Evolutionary conservation across 805 yeast species (phyloP).

Genomic region (Yamadazyma kitorensis): DNA sequence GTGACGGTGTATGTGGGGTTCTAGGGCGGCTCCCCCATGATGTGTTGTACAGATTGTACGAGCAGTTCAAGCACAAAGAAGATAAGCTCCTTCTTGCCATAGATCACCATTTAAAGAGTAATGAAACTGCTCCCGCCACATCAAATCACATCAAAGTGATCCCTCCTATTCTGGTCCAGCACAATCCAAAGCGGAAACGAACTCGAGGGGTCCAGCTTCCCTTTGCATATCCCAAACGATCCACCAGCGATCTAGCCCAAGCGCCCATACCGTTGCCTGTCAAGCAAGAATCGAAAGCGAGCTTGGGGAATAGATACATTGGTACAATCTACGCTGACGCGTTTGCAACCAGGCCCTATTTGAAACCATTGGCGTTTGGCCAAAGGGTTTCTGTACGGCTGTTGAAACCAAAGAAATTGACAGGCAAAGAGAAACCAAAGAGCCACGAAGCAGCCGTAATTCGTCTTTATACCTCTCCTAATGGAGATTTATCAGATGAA

Average conservation of each 20-base stretch:
- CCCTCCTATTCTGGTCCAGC: constrained; percentile 13
- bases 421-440: constrained; percentile 13
- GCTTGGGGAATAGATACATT: constrained; percentile 41
- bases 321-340: constrained; percentile 62
- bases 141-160: constrained; percentile 6
- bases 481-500: constrained; percentile 17
- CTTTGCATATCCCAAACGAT: constrained; percentile 11
- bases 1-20: constrained; percentile 1
- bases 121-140: neutral
- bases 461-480: constrained; percentile 25
- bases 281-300: too few relatives aligned
- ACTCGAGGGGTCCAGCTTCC: constrained; percentile 14
- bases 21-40: constrained; percentile 3
- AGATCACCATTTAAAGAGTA: constrained; percentile 8
- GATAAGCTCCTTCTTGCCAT: constrained; percentile 11
- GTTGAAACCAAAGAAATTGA: constrained; percentile 22
- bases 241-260: too few relatives aligned
- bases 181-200: constrained; percentile 11
- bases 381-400: constrained; percentile 40
- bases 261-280: too few relatives aligned
- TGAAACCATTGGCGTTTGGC: constrained; percentile 44
- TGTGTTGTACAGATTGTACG: constrained; percentile 2
- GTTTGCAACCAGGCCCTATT: constrained; percentile 70
- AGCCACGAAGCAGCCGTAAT: constrained; percentile 30
- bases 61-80: constrained; percentile 3